phyloP scores from a whole-genome alignment of 2,329 filamentous ascomycete genomes.

The Aureobasidium subglaciale region DNA sequence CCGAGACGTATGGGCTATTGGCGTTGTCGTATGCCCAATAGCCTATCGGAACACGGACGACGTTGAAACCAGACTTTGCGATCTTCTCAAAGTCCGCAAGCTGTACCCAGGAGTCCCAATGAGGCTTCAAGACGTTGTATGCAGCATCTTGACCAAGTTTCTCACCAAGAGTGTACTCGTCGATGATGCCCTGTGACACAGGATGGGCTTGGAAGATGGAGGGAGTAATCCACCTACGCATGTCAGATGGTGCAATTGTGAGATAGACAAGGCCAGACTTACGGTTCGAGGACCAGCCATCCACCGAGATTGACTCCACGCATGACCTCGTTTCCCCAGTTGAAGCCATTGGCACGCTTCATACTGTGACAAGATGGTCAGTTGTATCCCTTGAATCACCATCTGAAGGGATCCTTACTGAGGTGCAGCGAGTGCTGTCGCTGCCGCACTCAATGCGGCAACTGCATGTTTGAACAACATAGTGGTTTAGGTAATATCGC shows the following conservation, averaged over 20 bases:
- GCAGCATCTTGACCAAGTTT: conserved; percentile 42
- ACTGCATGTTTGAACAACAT: conserved; percentile 24
- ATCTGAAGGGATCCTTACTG: conserved; percentile 22
- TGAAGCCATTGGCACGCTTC: conserved; percentile 28
- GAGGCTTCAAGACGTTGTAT: conserved; percentile 37
- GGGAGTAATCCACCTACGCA: conserved; percentile 48
- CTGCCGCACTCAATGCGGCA: conserved; percentile 23
- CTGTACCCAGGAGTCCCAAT: conserved; percentile 46
- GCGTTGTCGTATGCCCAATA: conserved; percentile 53
- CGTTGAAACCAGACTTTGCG: conserved; percentile 49
- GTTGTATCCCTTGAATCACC: neutral
- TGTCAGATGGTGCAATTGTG: neutral
- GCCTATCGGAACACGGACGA: conserved; percentile 52
- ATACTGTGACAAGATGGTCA: neutral
- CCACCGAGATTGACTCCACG: conserved; percentile 45
- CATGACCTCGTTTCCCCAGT: conserved; percentile 45
- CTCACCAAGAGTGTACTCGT: conserved; percentile 47
- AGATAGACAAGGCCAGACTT: conserved; percentile 19
- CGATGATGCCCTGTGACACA: conserved; percentile 33
- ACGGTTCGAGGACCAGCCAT: conserved; percentile 44
- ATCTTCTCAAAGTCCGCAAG: conserved; percentile 51
- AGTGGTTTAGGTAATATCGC: conserved; percentile 11
- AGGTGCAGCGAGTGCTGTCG: conserved; percentile 22
- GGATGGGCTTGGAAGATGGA: conserved; percentile 42
- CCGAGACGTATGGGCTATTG: conserved; percentile 44